Evolutionary conservation across 176 grass and related monocot species (phyloP), one percentile per base, ranked within the genome.

Genomic region (Chrysopogon serrulatus): DNA sequence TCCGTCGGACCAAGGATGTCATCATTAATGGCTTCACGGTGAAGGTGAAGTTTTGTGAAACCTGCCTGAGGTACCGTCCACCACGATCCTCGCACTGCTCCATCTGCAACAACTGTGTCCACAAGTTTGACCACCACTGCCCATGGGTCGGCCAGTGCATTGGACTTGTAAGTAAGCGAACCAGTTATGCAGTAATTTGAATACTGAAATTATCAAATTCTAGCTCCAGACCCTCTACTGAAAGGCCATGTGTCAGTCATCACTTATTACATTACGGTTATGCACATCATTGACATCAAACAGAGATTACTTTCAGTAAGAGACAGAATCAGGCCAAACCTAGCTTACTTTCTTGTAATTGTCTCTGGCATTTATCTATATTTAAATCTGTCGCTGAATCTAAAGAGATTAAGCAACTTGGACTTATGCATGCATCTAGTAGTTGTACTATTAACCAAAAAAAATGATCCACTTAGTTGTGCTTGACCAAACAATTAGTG

Each of bases 101-200:
- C 34, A 84, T 86, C 79, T 94, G 92, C 86, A 86, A 94, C 76
- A 94, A 94, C 69, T 94, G 92, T 10, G 75, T 94, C 32, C 86
- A 90, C 36, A 94, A 88, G 86, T 94, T 94, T 72, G 92, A 91
- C 36, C 92, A 94, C 85, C 92, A 94, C 66, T 92, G 92, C 82
- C 92, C 92, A 33, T 94, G 92, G 92, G 82, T 92, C 12, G 92
- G 90, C 65, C 92, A 94, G 83, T 94, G 92, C 86, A 94, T 91
- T 73, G 92, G 88, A 61, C 70, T 88, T 2, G 88, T 91, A 86
- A 94, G 88, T 79, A 79, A 66, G 4, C 5, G 34, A 23, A 30
- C 23, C 54, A 12, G 23, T 26, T 11, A 61, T 30, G 28, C 21
- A 35, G 61, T 45, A 57, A 21, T 65, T 23, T 40, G 23, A 65